Conservation (phyloP, 306 rosid species). For the Cicer arietinum region DNA sequence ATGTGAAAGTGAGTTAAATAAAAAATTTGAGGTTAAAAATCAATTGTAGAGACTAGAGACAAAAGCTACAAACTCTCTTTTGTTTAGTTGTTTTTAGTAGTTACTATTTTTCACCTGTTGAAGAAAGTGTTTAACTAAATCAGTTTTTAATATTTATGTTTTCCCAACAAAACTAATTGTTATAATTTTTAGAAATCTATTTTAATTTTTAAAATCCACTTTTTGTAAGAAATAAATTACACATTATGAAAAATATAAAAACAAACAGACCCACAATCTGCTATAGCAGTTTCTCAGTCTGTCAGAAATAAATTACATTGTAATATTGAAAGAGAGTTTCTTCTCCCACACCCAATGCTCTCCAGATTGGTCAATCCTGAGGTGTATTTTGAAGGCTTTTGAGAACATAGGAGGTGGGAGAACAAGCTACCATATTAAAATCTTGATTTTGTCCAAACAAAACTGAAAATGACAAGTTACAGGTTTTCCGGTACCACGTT, state of each 20-base stretch:
- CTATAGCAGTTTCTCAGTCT: neutral
- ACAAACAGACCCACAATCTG: neutral
- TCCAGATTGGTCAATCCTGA: too few species aligned
- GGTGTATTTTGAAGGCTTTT: too few species aligned
- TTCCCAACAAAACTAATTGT: slow-evolving; percentile 14
- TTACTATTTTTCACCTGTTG: neutral
- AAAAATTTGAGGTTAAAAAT: too few species aligned
- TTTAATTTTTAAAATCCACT: neutral
- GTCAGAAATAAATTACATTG: slow-evolving; percentile 15
- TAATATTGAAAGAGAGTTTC: neutral
- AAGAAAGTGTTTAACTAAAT: neutral
- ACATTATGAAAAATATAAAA: neutral
- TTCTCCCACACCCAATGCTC: too few species aligned
- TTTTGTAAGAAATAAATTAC: slow-evolving; percentile 8
- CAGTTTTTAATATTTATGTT: neutral
- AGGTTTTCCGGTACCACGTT: neutral
- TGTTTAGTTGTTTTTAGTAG: neutral
- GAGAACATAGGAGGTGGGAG: too few species aligned
- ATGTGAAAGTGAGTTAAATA: too few species aligned
- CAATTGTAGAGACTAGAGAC: too few species aligned
- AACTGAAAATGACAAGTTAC: slow-evolving; percentile 16
- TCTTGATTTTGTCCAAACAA: slow-evolving; percentile 4
- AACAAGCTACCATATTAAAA: neutral
- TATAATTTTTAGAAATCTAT: neutral
- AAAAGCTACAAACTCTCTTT: neutral